Percentiles rank a stretch among this genome's conserved stretches.
These are phyloP conservation scores for Talaromyces nanjingensis DNA, from an alignment of 495 filamentous ascomycete species.

Conservation along the genomic window DNA sequence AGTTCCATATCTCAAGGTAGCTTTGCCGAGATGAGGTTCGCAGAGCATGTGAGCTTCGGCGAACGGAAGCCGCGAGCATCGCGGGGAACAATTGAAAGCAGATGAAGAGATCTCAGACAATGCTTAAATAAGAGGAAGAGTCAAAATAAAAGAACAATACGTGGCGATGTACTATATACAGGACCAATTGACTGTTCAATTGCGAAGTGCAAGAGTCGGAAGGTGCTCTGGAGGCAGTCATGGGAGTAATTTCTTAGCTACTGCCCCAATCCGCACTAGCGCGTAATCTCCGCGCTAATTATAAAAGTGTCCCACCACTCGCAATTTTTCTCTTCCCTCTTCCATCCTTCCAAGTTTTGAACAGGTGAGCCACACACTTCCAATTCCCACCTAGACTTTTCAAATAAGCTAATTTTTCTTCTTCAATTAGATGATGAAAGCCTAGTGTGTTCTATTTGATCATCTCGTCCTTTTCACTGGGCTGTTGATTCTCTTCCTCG, in stretches of 20 bases:
- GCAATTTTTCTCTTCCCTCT: conserved; percentile 42
- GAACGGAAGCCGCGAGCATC: conserved; percentile 20
- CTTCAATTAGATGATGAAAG: conserved; percentile 89
- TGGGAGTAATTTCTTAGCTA: not conserved
- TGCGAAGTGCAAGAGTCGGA: not conserved
- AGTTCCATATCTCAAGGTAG: conserved; percentile 36
- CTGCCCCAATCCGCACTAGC: conserved; percentile 24
- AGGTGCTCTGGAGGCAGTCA: conserved; percentile 9
- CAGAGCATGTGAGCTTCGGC: conserved; percentile 19
- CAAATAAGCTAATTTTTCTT: conserved; percentile 33
- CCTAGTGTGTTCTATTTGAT: conserved; percentile 91
- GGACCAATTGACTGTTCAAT: not conserved
- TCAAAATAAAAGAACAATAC: not conserved
- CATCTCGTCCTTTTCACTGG: conserved; percentile 54
- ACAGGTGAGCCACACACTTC: conserved; percentile 57
- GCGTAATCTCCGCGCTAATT: conserved; percentile 9
- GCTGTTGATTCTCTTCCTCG: conserved; percentile 73
- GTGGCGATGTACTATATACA: not conserved
- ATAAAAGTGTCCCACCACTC: conserved; percentile 11
- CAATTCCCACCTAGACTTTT: conserved; percentile 8
- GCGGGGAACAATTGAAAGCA: no score
- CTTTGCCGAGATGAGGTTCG: conserved; percentile 15
- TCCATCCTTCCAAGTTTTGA: conserved; percentile 98
- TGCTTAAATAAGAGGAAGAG: not conserved
- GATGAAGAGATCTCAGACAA: not conserved